Conservation (phyloP, 2,329 filamentous ascomycete species). For the Alternaria burnsii region DNA sequence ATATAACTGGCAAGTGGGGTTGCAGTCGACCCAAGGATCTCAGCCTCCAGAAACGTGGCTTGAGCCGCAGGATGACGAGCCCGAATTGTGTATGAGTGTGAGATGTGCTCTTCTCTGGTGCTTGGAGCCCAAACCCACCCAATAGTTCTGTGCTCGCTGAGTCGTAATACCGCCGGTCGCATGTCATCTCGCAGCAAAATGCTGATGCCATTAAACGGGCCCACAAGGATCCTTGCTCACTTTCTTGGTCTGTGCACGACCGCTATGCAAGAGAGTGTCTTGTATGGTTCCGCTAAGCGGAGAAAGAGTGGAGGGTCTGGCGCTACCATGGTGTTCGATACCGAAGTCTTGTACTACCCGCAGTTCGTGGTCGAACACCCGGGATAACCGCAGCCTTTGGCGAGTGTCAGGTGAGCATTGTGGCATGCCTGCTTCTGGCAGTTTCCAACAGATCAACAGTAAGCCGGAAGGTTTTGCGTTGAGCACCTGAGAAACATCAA, state of each 20-base stretch:
- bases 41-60: constrained; percentile 23
- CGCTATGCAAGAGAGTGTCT: constrained; percentile 17
- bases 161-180: constrained; percentile 7
- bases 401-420: constrained; percentile 20
- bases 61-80: constrained; percentile 11
- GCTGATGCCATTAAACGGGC: constrained; percentile 27
- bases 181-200: constrained; percentile 33
- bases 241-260: constrained; percentile 25
- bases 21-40: constrained; percentile 4
- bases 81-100: not conserved
- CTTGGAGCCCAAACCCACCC: constrained; percentile 1
- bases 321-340: constrained; percentile 33
- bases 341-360: constrained; percentile 30
- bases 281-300: constrained; percentile 33
- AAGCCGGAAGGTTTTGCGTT: too few species aligned
- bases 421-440: not conserved
- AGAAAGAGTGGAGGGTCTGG: constrained; percentile 27
- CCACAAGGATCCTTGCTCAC: constrained; percentile 19
- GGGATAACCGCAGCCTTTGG: constrained; percentile 30
- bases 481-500: not conserved
- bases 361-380: constrained; percentile 19
- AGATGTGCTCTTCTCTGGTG: not conserved
- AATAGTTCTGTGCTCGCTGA: constrained; percentile 4
- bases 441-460: not conserved
- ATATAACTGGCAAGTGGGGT: constrained; percentile 44